Conservation (phyloP, 352 stramenopile genomes). For the Aphanomyces stellatus region DNA sequence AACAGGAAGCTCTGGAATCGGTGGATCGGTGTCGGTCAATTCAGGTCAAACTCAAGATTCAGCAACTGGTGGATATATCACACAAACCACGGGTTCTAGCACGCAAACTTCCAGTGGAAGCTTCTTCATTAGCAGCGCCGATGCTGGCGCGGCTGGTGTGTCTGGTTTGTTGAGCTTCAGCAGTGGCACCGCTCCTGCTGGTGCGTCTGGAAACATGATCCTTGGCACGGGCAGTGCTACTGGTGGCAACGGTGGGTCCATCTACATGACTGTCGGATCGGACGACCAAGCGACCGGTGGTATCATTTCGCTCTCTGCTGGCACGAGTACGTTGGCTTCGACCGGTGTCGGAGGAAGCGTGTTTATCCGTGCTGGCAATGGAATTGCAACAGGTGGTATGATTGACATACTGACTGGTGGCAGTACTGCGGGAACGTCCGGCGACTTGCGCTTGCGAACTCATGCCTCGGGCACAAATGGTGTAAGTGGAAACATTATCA, state of each 20-base stretch:
- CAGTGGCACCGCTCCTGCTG: slow-evolving; percentile 8
- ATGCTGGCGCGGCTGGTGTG: neutral
- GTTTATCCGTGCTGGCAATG: neutral
- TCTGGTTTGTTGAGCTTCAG: neutral
- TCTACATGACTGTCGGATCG: slow-evolving; percentile 18
- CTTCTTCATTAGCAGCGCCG: neutral
- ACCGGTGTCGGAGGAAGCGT: neutral
- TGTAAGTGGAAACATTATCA: neutral
- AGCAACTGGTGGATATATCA: neutral
- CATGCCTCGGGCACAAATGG: neutral
- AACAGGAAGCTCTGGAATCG: no score
- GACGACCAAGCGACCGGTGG: slow-evolving; percentile 15
- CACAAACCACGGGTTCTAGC: neutral
- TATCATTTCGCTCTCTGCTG: slow-evolving; percentile 18
- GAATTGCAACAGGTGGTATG: neutral
- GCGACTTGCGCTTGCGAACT: neutral
- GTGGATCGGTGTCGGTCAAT: no score
- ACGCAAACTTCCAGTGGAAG: neutral
- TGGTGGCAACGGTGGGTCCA: neutral
- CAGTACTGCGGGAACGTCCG: neutral
- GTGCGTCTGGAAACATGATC: slow-evolving; percentile 5
- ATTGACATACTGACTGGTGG: neutral
- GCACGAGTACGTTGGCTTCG: slow-evolving; percentile 1
- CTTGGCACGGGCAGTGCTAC: slow-evolving; percentile 6
- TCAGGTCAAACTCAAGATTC: no score